Conservation (phyloP, 768 basidiomycete species). For the Glaciozyma martinii region DNA sequence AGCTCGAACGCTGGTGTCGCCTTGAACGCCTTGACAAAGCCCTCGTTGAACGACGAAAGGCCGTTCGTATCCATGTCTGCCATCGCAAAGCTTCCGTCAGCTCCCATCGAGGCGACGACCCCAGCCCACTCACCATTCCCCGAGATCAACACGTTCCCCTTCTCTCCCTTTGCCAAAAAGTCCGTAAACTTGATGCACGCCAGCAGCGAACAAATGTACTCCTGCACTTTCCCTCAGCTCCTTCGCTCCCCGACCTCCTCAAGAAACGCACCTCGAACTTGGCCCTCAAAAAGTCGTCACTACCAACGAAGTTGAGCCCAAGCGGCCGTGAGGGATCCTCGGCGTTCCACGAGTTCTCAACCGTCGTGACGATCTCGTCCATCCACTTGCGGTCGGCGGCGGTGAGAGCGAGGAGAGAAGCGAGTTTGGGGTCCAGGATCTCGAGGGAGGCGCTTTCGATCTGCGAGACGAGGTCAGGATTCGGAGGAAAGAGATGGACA, state of each 20-base stretch:
- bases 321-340: constrained; percentile 51
- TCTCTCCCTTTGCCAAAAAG: constrained; percentile 54
- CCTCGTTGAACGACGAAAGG: constrained; percentile 55
- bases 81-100: neutral
- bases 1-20: constrained; percentile 76
- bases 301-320: constrained; percentile 81
- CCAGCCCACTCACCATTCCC: constrained; percentile 9
- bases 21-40: constrained; percentile 83
- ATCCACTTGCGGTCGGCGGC: constrained; percentile 96
- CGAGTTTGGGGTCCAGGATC: constrained; percentile 71
- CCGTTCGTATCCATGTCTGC: constrained; percentile 29
- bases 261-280: constrained; percentile 49
- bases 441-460: constrained; percentile 79
- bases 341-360: constrained; percentile 69
- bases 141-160: constrained; percentile 17
- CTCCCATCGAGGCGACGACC: neutral
- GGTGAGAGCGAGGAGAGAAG: constrained; percentile 68
- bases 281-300: constrained; percentile 83
- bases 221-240: constrained; percentile 54
- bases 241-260: neutral
- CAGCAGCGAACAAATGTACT: constrained; percentile 82
- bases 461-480: constrained; percentile 42
- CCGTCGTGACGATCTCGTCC: constrained; percentile 61
- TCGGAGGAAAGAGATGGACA: neutral
- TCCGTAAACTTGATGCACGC: constrained; percentile 83